These are phyloP conservation scores for Ophiostoma ips DNA, from an alignment of 2,329 filamentous ascomycete species.

Conservation along the genomic window DNA sequence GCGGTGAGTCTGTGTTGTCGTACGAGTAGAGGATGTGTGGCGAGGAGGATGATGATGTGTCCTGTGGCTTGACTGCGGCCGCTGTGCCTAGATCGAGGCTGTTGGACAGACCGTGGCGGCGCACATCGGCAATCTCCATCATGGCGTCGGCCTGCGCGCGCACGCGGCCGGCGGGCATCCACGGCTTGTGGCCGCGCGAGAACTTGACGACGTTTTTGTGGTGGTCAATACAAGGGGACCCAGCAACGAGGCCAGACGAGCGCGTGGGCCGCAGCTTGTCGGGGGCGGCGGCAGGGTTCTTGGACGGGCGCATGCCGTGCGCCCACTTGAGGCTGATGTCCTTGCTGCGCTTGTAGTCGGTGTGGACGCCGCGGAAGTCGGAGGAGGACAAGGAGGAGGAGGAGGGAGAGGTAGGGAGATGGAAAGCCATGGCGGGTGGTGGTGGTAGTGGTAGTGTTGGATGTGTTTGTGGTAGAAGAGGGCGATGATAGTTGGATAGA, in stretches of 20 bases:
- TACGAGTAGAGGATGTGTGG: constrained; percentile 27
- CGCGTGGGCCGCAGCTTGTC: neutral
- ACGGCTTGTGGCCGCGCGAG: constrained; percentile 14
- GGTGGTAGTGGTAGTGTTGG: neutral
- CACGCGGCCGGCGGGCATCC: constrained; percentile 18
- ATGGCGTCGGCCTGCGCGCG: constrained; percentile 22
- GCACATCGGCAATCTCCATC: constrained; percentile 24
- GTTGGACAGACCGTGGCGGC: constrained; percentile 11
- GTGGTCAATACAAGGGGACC: too few species aligned
- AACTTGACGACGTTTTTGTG: constrained; percentile 27
- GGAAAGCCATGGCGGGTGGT: constrained; percentile 3
- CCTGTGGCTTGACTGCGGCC: too few species aligned
- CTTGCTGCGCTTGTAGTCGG: constrained; percentile 31
- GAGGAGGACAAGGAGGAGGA: too few species aligned
- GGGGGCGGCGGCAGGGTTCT: constrained; percentile 13
- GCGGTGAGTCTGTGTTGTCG: constrained; percentile 26
- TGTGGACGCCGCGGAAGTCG: constrained; percentile 28
- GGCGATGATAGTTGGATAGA: neutral
- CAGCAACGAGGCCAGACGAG: too few species aligned
- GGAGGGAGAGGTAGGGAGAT: constrained; percentile 12
- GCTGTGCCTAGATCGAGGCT: neutral
- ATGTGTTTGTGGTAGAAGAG: neutral
- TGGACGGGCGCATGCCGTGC: constrained; percentile 21
- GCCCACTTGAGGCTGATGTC: constrained; percentile 30
- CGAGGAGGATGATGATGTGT: too few species aligned